These are phyloP conservation scores for Peribolospora baueri DNA, from an alignment of 768 basidiomycete species.

Conservation along the genomic window DNA sequence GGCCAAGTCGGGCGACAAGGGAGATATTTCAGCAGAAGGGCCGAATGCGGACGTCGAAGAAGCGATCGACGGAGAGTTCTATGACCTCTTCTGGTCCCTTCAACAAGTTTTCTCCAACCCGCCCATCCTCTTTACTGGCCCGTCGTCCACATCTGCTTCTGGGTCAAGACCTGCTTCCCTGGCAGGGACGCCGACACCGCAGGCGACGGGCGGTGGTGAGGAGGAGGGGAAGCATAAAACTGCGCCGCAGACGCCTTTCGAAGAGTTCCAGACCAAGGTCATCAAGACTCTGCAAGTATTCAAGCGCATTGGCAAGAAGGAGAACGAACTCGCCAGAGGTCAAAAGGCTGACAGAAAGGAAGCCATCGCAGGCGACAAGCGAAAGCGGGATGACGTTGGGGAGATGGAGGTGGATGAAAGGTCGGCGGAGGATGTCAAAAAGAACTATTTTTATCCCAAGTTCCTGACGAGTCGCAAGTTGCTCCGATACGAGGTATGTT, in stretches of 20 bases:
- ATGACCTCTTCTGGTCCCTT: constrained; percentile 69
- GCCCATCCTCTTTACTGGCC: constrained; percentile 28
- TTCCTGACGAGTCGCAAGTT: constrained; percentile 72
- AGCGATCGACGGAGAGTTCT: constrained; percentile 34
- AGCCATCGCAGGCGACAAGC: neutral
- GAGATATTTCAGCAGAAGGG: neutral
- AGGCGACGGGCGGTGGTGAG: no score
- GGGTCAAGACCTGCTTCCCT: no score
- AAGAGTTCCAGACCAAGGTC: constrained; percentile 43
- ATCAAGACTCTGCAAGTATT: constrained; percentile 52
- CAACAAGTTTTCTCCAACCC: constrained; percentile 68
- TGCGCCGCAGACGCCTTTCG: constrained; percentile 27
- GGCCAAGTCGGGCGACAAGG: constrained; percentile 1
- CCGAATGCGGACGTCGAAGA: neutral
- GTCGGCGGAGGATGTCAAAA: constrained; percentile 18
- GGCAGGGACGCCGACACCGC: no score
- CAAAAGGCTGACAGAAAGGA: neutral
- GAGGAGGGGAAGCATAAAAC: neutral
- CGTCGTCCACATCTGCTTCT: neutral
- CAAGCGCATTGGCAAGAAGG: constrained; percentile 64
- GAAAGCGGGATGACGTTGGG: neutral
- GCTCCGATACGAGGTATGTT: constrained; percentile 55
- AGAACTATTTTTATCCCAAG: constrained; percentile 78
- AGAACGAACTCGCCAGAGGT: constrained; percentile 37
- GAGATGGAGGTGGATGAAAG: constrained; percentile 19